Percentiles rank a stretch among this genome's conserved stretches.
Conservation (phyloP, 305 asterid genomes). For the Solanum hybrid region DNA sequence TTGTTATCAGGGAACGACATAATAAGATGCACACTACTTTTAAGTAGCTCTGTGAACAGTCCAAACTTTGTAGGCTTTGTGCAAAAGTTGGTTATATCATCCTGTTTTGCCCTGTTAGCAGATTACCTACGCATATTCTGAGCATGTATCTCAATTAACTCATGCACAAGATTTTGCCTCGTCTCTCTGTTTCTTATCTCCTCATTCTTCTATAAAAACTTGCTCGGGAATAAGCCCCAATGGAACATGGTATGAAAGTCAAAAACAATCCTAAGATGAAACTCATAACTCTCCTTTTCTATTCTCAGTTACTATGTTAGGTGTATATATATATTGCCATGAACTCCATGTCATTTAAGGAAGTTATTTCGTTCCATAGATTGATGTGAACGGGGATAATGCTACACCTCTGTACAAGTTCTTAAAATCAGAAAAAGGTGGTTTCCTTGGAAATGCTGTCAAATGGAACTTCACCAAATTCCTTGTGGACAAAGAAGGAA, state of each 20-base stretch:
- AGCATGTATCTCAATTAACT: not conserved
- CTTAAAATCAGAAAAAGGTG: slow-evolving; percentile 64
- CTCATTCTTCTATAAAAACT: not conserved
- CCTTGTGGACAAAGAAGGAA: slow-evolving; percentile 64
- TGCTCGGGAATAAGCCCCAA: not conserved
- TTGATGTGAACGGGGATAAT: slow-evolving; percentile 72
- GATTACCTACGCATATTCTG: not conserved
- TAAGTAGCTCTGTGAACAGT: not conserved
- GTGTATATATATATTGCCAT: not conserved
- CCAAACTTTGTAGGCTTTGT: not conserved
- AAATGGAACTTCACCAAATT: slow-evolving; percentile 90
- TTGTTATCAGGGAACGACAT: not conserved
- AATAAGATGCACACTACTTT: not conserved
- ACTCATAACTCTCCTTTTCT: not conserved
- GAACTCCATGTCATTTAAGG: not conserved
- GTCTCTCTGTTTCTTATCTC: not conserved
- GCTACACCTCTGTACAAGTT: slow-evolving; percentile 70
- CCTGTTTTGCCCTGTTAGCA: not conserved
- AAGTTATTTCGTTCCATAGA: slow-evolving; percentile 17
- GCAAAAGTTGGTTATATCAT: not conserved
- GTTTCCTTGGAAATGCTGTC: slow-evolving; percentile 48
- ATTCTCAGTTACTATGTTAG: not conserved
- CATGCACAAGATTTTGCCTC: not conserved
- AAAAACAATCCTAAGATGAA: not conserved
- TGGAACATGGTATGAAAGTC: not conserved